Evolutionary conservation across 345 rosid genomes (phyloP).

Genomic region (Citrus trifoliata): DNA sequence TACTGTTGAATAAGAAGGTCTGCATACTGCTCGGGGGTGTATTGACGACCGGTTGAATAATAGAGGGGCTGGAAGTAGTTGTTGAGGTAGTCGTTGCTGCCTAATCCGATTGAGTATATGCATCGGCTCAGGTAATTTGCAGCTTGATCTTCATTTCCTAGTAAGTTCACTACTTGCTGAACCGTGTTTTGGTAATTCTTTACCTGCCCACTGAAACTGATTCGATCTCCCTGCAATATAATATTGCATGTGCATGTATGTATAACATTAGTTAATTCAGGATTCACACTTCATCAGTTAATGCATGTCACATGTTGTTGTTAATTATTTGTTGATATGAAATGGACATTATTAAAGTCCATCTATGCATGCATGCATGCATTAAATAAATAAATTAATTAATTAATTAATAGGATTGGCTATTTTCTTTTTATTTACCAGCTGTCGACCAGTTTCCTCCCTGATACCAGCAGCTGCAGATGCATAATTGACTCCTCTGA

Average conservation of each 20-base stretch:
- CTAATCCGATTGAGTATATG: slow-evolving; percentile 69
- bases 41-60: slow-evolving; percentile 54
- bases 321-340: too few species aligned
- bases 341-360: too few species aligned
- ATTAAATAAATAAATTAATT: too few species aligned
- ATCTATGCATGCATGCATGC: too few species aligned
- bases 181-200: slow-evolving; percentile 60
- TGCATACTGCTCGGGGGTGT: slow-evolving; percentile 56
- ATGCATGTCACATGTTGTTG: too few species aligned
- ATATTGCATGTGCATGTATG: too few species aligned
- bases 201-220: slow-evolving; percentile 74
- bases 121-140: slow-evolving; percentile 57
- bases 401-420: too few species aligned
- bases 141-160: slow-evolving; percentile 55
- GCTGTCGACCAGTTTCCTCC: slow-evolving; percentile 77
- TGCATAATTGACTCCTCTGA: slow-evolving; percentile 73
- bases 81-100: slow-evolving; percentile 94
- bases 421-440: slow-evolving; percentile 32
- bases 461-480: slow-evolving; percentile 90
- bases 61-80: slow-evolving; percentile 81
- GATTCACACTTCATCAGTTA: too few species aligned
- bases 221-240: slow-evolving; percentile 58
- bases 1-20: slow-evolving; percentile 56
- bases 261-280: too few species aligned
- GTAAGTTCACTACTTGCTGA: slow-evolving; percentile 47